Evolutionary conservation across 768 basidiomycete genomes (phyloP), one percentile per base, ranked within the genome.

Genomic region (Mycena kentingensis): DNA sequence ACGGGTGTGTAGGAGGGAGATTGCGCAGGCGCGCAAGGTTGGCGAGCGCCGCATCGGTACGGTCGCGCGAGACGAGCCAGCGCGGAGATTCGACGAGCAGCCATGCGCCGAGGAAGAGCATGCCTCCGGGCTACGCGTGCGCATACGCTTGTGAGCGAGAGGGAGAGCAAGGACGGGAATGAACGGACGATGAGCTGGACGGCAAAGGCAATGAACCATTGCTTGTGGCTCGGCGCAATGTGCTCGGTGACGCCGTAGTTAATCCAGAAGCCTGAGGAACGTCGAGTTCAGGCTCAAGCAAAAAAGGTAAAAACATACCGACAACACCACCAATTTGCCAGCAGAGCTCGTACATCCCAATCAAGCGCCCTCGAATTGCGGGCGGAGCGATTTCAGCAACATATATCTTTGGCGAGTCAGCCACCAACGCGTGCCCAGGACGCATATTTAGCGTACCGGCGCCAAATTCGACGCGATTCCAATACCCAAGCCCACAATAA

Each of bases 321-420:
- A 73, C 63, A 15, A 79, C 67, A n/a, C 71, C 73, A 29, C 78
- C 79, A 35, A 73, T 63, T 62, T 80, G 79, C 67, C 73, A 77
- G 29, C 71, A 71, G n/a, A 78, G 60, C 49, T 81, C 78, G 61
- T 75, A 79, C 44, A 76, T 58, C 16, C 79, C 80, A 44, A 77
- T 73, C 19, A 80, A 63, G 29, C 73, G 70, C 24, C 78, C 78
- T n/a, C 76, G 70, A 48, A 77, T 74, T 5, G 72, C 69, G 19
- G 76, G 67, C 18, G 77, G 70, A 3, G 77, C 60, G 29, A 77
- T 71, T 61, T 81, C 78, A 11, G 76, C 72, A 41, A 76, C 70
- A 54, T 70, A 77, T 41, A 74, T 70, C 5, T 76, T 71, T 64
- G 18, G 6, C 32, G 0, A n/a, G 5, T 18, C 18, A 26, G 21